phyloP scores from a whole-genome alignment of 2,329 filamentous ascomycete species.

The Chaetomium olivaceum region DNA sequence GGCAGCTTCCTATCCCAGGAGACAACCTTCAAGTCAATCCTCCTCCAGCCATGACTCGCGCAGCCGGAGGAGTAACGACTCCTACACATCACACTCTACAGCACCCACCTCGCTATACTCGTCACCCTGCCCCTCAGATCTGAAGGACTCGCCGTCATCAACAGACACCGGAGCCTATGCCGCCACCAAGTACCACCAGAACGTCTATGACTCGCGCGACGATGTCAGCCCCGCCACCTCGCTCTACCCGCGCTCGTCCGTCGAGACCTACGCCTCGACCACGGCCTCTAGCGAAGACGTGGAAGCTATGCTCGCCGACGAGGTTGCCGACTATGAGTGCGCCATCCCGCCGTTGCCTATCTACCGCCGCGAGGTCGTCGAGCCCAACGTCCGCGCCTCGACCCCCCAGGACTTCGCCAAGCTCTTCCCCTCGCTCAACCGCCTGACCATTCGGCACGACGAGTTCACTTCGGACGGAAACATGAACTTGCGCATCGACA shows the following conservation, averaged over 20 bases:
- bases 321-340: conserved; percentile 39
- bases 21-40: conserved; percentile 41
- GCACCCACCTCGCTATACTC: conserved; percentile 49
- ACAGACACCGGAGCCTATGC: conserved; percentile 13
- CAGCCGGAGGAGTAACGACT: conserved; percentile 45
- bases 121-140: conserved; percentile 42
- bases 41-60: conserved; percentile 44
- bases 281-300: conserved; percentile 62
- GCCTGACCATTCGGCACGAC: conserved; percentile 83
- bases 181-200: conserved; percentile 11
- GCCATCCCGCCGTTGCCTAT: conserved; percentile 57
- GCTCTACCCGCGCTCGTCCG: conserved; percentile 58
- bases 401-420: conserved; percentile 79
- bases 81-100: conserved; percentile 50
- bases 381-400: conserved; percentile 69
- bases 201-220: conserved; percentile 29
- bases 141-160: conserved; percentile 37
- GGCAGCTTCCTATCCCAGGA: conserved; percentile 39
- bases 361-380: conserved; percentile 62
- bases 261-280: conserved; percentile 79
- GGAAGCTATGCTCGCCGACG: conserved; percentile 40
- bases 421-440: conserved; percentile 82
- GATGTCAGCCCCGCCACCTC: conserved; percentile 34
- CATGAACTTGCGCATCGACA: conserved; percentile 93
- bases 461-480: conserved; percentile 89